Base-by-base conservation (phyloP, 495 filamentous ascomycete species). In the Penicillium antarcticum region DNA sequence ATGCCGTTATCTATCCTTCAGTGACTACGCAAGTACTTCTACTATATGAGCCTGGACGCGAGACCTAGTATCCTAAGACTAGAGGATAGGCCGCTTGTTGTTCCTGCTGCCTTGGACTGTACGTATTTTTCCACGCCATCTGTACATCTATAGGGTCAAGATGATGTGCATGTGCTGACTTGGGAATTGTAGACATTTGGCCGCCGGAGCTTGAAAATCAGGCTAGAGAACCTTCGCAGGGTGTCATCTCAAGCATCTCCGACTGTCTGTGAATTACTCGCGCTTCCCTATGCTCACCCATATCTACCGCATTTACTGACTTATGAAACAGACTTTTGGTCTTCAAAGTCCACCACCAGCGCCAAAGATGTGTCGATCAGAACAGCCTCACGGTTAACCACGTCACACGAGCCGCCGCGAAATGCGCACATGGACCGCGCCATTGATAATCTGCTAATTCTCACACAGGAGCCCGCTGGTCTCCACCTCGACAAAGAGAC, bases 401-500 rank as follows among this genome's bases (percentile, higher is more conserved):
- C 24, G 11, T 29, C 31, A 41, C 9, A 49, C 18, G 35, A 53
- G 24, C 45, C 35, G 45, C 55, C 32, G 47, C 47, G 36, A 42
- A 40, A 32, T 21, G 40, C 24, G 9, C 19, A 32, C 39, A 57
- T 48, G 8, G 50, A 36, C 39, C 50, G 45, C 36, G 24, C 50
- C 7, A 58, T 53, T 42, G 35, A 58, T 54, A 13, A 58, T 51
- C 51, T 58, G 38, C 56, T 58, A 2, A 13, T 42, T 54, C 45
- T 58, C 45, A 50, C 55, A 12, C 55, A 48, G 48, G 39, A 48
- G 13, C 44, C 44, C 43, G 42, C 38, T 23, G 4, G 5, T 13
- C 33, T 5, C 21, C 45, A 2, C 39, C 55, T 44, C 44, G 55
- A 52, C 7, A 17, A 52, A 39, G 21, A 48, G 12, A 23, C 38